Evolutionary conservation across 1,284 basidiomycete genomes (phyloP), one percentile per base, ranked within the genome.

Genomic region (Peniophora sp.): DNA sequence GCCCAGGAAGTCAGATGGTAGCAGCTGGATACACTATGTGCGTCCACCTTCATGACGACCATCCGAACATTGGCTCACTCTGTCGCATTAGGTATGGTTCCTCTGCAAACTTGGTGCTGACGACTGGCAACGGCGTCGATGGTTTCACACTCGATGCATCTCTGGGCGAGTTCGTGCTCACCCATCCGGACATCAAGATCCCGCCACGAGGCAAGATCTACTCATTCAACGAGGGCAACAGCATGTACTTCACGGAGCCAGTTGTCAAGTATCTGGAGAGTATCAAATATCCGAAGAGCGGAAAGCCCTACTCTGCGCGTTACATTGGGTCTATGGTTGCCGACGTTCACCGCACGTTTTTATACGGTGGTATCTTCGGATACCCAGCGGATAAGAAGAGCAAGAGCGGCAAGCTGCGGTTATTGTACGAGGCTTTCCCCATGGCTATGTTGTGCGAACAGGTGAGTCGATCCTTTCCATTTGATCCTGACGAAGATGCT

Each of bases 321-420:
- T 99, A 99, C 72, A 98, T 99, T 64, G 97, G 95, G 24, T 97
- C 93, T 55, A 99, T 99, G 97, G 97, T 99, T 43, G 93, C 94
- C 47, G 94, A 97, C 68, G 93, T 96, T 22, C 96, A 99, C 72
- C 83, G 96, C 58, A 99, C 97, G 6, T 73, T 99, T 45, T 76
- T 99, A 6, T 99, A 99, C 65, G 97, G 97, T 39, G 97, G 97
- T 47, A 98, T 99, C 65, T 99, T 99, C 63, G 93, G 95, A 35
- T 99, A 99, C 71, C 97, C 97, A 5, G 86, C 87, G 62, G 97
- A 99, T 74, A 97, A 93, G 79, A 99, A 99, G 81, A 91, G 83
- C 72, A 97, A 95, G 75, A 86, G 72, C 59, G 96, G 96, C 52
- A 99, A 99, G 73, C 77, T 99, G 60, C 81, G 97, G 62, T 73